Evolutionary conservation across 805 yeast genomes (phyloP).

Genomic region (Lachancea waltii): DNA sequence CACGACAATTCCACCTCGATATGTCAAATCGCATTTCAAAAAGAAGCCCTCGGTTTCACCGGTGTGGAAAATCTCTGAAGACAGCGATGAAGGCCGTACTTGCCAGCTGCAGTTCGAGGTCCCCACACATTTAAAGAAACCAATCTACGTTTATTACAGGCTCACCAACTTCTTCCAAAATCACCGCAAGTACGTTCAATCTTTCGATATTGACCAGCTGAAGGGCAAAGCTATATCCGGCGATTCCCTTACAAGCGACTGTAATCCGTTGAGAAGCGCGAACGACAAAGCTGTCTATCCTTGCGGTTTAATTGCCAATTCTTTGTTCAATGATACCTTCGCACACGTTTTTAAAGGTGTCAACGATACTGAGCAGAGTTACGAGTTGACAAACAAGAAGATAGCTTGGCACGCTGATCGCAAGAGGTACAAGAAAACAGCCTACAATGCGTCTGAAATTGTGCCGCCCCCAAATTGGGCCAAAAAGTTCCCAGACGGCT

Average conservation of each 20-base stretch:
- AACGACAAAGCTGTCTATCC: slow-evolving; percentile 52
- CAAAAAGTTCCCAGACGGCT: slow-evolving; percentile 65
- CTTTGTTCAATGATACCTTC: slow-evolving; percentile 72
- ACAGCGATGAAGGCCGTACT: slow-evolving; percentile 30
- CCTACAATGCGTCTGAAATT: slow-evolving; percentile 51
- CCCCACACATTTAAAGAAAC: slow-evolving; percentile 63
- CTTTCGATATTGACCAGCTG: slow-evolving; percentile 74
- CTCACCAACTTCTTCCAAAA: slow-evolving; percentile 90
- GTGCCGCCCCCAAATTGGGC: slow-evolving; percentile 85
- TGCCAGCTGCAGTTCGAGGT: slow-evolving; percentile 70
- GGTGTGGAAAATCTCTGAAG: slow-evolving; percentile 55
- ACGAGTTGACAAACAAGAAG: slow-evolving; percentile 42
- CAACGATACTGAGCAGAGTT: slow-evolving; percentile 29
- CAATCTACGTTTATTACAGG: slow-evolving; percentile 73
- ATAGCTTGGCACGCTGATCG: slow-evolving; percentile 72
- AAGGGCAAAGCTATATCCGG: slow-evolving; percentile 63
- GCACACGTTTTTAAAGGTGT: slow-evolving; percentile 39
- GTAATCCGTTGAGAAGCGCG: slow-evolving; percentile 33
- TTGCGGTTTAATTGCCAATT: slow-evolving; percentile 79
- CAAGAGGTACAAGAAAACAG: slow-evolving; percentile 55
- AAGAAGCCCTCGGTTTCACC: slow-evolving; percentile 36
- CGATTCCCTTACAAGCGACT: slow-evolving; percentile 41
- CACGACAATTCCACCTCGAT: slow-evolving; percentile 50
- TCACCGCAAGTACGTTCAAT: slow-evolving; percentile 87
- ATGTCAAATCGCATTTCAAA: slow-evolving; percentile 57